Percentiles rank a stretch among this genome's conserved stretches.
Evolutionary conservation across 1,139 yeast species (phyloP).

Genomic region (Pichia sp.): DNA sequence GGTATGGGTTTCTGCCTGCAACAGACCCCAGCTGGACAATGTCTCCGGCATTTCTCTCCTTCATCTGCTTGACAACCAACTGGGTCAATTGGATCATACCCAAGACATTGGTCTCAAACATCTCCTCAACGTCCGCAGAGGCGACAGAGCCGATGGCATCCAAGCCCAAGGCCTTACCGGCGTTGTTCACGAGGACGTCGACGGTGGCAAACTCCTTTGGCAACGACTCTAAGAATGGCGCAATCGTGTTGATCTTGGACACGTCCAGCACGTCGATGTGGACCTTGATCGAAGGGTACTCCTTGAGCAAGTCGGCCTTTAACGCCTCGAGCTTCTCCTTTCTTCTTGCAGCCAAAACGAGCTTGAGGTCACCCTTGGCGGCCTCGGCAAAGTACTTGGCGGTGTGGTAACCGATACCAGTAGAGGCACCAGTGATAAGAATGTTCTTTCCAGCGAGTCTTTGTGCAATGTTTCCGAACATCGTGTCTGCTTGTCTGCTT

Average conservation of each 20-base stretch:
- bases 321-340: conserved; percentile 39
- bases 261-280: conserved; percentile 42
- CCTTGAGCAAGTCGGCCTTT: conserved; percentile 33
- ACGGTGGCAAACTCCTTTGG: conserved; percentile 44
- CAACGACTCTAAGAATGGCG: conserved; percentile 37
- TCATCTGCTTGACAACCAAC: conserved; percentile 41
- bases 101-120: conserved; percentile 47
- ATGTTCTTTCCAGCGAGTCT: conserved; percentile 48
- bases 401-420: conserved; percentile 39
- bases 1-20: conserved; percentile 50
- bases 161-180: conserved; percentile 49
- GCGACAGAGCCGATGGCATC: conserved; percentile 41
- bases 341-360: conserved; percentile 49
- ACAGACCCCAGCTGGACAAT: conserved; percentile 48
- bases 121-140: conserved; percentile 40
- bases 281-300: conserved; percentile 39
- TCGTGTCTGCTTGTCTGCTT: conserved; percentile 17
- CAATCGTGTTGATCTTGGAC: conserved; percentile 39
- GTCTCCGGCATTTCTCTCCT: conserved; percentile 44
- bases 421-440: conserved; percentile 36
- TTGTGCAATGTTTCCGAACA: conserved; percentile 54
- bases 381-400: conserved; percentile 38
- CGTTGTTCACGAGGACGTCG: conserved; percentile 48
- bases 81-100: conserved; percentile 50
- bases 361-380: conserved; percentile 43